Evolutionary conservation across 2,329 filamentous ascomycete species (phyloP).

Genomic region (Arthrinium phaeospermum): DNA sequence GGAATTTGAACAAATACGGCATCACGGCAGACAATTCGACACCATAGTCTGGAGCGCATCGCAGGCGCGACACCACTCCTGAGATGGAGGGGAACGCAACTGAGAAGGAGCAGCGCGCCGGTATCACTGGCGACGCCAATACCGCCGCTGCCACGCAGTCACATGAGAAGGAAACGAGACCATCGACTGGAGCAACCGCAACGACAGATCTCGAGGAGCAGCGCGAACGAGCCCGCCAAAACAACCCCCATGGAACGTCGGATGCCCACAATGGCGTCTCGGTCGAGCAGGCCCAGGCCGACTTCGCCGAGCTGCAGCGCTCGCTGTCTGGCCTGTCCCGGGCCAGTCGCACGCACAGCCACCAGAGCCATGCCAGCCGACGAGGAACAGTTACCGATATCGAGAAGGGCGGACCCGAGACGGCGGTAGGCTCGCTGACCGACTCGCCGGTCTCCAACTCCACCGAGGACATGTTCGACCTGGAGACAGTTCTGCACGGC

Average conservation of each 20-base stretch:
- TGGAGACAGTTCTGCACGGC: constrained; percentile 76
- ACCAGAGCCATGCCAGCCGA: constrained; percentile 31
- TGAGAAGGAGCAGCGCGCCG: constrained; percentile 7
- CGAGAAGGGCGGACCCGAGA: constrained; percentile 55
- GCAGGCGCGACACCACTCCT: constrained; percentile 6
- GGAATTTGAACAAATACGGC: not conserved
- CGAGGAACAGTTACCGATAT: constrained; percentile 47
- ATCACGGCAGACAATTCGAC: not conserved
- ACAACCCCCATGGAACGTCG: constrained; percentile 55
- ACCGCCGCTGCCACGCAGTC: not conserved
- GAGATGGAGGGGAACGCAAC: constrained; percentile 15
- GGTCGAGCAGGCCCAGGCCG: constrained; percentile 69
- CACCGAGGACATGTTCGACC: constrained; percentile 69
- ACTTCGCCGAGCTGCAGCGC: constrained; percentile 71
- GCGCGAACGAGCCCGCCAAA: constrained; percentile 47
- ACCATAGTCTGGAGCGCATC: not conserved
- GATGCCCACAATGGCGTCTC: constrained; percentile 59
- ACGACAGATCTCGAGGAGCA: constrained; percentile 43
- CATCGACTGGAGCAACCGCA: not conserved
- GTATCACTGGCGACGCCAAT: not conserved
- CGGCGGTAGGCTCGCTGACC: constrained; percentile 36
- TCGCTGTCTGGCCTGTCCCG: constrained; percentile 64
- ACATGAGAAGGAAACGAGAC: not conserved
- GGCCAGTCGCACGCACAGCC: constrained; percentile 50
- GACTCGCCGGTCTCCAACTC: constrained; percentile 49